phyloP scores from a whole-genome alignment of 805 yeast species.

The Ogataea thermomethanolica region DNA sequence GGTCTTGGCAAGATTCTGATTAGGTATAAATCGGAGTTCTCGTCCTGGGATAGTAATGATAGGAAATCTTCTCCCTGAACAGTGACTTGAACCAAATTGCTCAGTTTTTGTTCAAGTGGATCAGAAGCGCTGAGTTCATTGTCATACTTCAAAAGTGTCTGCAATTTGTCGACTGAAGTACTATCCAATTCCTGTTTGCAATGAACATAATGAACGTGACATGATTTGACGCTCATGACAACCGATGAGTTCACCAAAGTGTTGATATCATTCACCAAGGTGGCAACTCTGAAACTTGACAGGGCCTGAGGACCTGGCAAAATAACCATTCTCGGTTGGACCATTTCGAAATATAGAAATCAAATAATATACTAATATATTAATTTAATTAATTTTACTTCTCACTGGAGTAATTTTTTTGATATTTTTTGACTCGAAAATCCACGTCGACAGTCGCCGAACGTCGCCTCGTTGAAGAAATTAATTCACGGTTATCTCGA shows the following conservation, averaged over 20 bases:
- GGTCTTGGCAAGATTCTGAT: constrained; percentile 83
- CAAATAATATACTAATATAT: background rate
- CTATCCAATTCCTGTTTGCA: constrained; percentile 41
- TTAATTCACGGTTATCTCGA: background rate
- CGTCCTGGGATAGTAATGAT: constrained; percentile 11
- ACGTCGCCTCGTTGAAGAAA: constrained; percentile 1
- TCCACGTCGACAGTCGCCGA: constrained; percentile 1
- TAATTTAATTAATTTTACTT: constrained; percentile 4
- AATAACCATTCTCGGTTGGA: constrained; percentile 36
- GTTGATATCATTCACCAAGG: constrained; percentile 68
- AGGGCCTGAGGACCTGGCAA: constrained; percentile 89
- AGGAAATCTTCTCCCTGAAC: constrained; percentile 24
- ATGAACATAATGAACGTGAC: constrained; percentile 79
- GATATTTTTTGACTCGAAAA: constrained; percentile 3
- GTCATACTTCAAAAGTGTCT: constrained; percentile 72
- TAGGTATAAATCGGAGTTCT: constrained; percentile 48
- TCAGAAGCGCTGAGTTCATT: constrained; percentile 54
- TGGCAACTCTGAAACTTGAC: constrained; percentile 80
- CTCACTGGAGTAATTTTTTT: background rate
- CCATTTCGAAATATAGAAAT: constrained; percentile 4
- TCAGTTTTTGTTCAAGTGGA: constrained; percentile 20
- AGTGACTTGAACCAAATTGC: constrained; percentile 25
- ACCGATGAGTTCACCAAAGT: constrained; percentile 63
- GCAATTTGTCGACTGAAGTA: constrained; percentile 46
- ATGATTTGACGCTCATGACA: constrained; percentile 66